A percentile compares a stretch with the other conserved stretches of the same genome.
phyloP scores from a whole-genome alignment of 257 asterid species.

The Gardenia jasminoides region DNA sequence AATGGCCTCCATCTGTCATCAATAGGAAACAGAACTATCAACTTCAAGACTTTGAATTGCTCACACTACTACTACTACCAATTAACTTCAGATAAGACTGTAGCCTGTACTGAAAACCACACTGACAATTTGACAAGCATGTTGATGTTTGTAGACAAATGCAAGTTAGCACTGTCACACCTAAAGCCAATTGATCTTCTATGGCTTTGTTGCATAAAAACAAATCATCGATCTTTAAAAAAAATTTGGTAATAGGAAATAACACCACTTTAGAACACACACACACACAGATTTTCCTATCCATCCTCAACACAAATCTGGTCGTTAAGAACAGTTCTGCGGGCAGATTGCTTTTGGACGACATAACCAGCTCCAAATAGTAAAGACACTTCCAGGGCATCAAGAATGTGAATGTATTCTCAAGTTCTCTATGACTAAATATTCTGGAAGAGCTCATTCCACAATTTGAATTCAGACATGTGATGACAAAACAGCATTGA shows the following conservation, averaged over 20 bases:
- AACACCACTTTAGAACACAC: background rate
- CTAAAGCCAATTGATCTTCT: conserved; percentile 3
- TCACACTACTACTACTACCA: too few relatives aligned
- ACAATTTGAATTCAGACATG: too few relatives aligned
- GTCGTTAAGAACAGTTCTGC: background rate
- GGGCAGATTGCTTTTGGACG: background rate
- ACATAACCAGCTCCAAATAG: background rate
- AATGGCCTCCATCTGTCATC: conserved; percentile 62
- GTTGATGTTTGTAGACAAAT: background rate
- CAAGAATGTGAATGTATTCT: too few relatives aligned
- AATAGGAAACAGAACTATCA: conserved; percentile 9
- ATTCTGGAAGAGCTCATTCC: background rate
- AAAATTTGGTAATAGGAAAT: background rate
- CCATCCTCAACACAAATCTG: background rate
- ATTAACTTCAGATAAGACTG: background rate
- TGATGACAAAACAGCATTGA: background rate
- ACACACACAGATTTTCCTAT: background rate
- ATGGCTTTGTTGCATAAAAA: background rate
- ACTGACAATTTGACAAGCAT: background rate
- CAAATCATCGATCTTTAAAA: background rate
- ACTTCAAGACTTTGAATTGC: background rate
- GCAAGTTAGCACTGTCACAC: background rate
- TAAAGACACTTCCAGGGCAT: background rate
- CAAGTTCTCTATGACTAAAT: background rate
- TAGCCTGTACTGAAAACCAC: background rate